Conservation (phyloP, 768 basidiomycete genomes). For the Lepiota venenata region DNA sequence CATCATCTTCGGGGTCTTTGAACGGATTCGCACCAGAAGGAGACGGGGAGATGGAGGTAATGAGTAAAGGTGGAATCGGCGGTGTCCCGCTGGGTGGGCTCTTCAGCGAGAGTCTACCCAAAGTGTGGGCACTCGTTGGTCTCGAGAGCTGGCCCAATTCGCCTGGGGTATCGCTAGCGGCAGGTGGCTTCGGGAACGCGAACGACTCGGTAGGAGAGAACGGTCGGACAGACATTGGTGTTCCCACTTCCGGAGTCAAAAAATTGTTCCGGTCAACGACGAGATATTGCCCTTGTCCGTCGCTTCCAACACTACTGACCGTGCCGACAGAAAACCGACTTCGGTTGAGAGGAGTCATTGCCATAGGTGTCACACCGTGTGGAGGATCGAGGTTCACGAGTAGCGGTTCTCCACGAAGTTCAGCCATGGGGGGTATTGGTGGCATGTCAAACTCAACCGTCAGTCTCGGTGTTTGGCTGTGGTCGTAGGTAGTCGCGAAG, state of each 20-base stretch:
- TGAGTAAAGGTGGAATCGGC: neutral
- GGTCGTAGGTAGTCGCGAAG: constrained; percentile 62
- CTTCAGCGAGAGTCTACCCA: neutral
- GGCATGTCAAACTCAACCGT: constrained; percentile 27
- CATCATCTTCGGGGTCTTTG: constrained; percentile 3
- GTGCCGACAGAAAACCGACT: constrained; percentile 38
- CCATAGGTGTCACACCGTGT: constrained; percentile 6
- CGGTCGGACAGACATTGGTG: constrained; percentile 62
- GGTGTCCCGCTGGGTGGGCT: neutral
- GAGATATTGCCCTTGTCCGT: constrained; percentile 36
- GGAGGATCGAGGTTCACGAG: constrained; percentile 29
- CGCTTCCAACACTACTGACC: constrained; percentile 24
- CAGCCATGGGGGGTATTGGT: constrained; percentile 51
- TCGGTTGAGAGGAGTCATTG: constrained; percentile 14
- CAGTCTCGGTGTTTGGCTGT: constrained; percentile 26
- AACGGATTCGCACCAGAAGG: constrained; percentile 2
- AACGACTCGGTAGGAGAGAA: constrained; percentile 68
- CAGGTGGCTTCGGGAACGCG: constrained; percentile 64
- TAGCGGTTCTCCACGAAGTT: constrained; percentile 37
- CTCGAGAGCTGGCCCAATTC: constrained; percentile 2
- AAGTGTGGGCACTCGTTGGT: neutral
- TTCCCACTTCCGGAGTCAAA: constrained; percentile 25
- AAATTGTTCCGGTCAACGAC: constrained; percentile 24
- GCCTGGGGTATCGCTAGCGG: constrained; percentile 16
- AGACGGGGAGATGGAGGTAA: neutral